These are phyloP conservation scores for Trichothecium roseum DNA, from an alignment of 2,329 filamentous ascomycete genomes.

Conservation along the genomic window DNA sequence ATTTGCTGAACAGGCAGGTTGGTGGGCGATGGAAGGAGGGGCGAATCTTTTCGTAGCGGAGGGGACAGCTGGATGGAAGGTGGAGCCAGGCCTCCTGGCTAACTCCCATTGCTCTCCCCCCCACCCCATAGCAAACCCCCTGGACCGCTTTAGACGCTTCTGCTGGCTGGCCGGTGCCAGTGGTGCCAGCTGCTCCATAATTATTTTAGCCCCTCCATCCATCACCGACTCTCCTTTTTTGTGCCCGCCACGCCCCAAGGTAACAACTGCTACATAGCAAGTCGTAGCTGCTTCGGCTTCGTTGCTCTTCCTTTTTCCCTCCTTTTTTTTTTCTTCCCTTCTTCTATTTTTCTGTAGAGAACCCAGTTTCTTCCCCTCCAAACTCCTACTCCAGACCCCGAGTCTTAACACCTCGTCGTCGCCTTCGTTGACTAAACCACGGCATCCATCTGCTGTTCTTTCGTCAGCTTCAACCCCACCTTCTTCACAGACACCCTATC, in stretches of 20 bases:
- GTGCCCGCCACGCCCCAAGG: slow-evolving; percentile 12
- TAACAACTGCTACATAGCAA: slow-evolving; percentile 3
- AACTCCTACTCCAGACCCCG: neutral
- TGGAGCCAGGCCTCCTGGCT: neutral
- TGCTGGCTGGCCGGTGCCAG: slow-evolving; percentile 1
- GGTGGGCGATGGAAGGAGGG: neutral
- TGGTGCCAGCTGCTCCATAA: slow-evolving; percentile 16
- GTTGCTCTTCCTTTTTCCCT: slow-evolving; percentile 12
- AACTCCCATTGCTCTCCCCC: too few species aligned
- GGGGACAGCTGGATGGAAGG: too few species aligned
- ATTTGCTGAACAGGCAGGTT: too few species aligned
- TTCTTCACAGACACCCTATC: slow-evolving; percentile 5
- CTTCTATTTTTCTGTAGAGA: neutral
- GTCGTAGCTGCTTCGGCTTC: too few species aligned
- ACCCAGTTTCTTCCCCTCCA: slow-evolving; percentile 1
- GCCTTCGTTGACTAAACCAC: neutral
- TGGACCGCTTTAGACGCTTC: neutral
- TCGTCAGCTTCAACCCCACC: slow-evolving; percentile 1
- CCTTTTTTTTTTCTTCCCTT: neutral
- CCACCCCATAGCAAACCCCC: too few species aligned
- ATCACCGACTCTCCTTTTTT: slow-evolving; percentile 10
- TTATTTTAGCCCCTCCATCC: slow-evolving; percentile 28
- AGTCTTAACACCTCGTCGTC: neutral
- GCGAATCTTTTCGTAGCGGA: too few species aligned
- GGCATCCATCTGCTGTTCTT: neutral